These are phyloP conservation scores for Penicillium roqueforti DNA, from an alignment of 495 filamentous ascomycete genomes.

Conservation along the genomic window DNA sequence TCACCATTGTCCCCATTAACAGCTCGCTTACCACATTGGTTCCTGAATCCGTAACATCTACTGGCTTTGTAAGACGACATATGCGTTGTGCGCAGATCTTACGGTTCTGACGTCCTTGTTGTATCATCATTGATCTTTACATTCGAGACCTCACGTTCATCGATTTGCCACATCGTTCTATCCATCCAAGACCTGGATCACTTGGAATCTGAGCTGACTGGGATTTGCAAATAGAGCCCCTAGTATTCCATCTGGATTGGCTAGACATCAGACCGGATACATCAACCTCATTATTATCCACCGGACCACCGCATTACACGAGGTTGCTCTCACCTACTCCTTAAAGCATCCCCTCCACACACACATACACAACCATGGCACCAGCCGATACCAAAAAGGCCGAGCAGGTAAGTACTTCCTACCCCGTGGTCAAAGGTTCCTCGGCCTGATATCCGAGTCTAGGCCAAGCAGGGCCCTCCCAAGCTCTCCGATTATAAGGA, in stretches of 20 bases:
- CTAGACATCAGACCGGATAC: slow-evolving; percentile 10
- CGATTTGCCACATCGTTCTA: not conserved
- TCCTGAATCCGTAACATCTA: slow-evolving; percentile 8
- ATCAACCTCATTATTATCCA: slow-evolving; percentile 2
- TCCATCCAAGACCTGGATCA: not conserved
- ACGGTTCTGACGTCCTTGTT: slow-evolving; percentile 2
- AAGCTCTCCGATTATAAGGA: slow-evolving; percentile 56
- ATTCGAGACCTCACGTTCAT: not conserved
- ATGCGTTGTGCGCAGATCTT: slow-evolving; percentile 1
- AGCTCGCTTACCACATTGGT: not conserved
- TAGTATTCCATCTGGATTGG: slow-evolving; percentile 9
- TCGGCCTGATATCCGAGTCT: not conserved
- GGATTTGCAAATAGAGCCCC: slow-evolving; percentile 7
- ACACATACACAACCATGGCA: slow-evolving; percentile 24
- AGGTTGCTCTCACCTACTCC: slow-evolving; percentile 9
- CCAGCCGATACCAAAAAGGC: slow-evolving; percentile 28
- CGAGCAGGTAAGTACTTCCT: slow-evolving; percentile 24
- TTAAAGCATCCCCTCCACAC: not conserved
- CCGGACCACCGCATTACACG: slow-evolving; percentile 7
- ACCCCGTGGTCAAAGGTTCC: not conserved
- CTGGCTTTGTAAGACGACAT: slow-evolving; percentile 13
- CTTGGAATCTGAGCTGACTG: slow-evolving; percentile 6
- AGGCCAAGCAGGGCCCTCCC: slow-evolving; percentile 47
- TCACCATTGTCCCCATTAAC: not conserved
- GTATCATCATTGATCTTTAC: slow-evolving; percentile 6